A percentile compares a stretch with the other conserved stretches of the same genome.
Evolutionary conservation across 805 yeast genomes (phyloP).

Genomic region (Saccharomycopsis selenospora): DNA sequence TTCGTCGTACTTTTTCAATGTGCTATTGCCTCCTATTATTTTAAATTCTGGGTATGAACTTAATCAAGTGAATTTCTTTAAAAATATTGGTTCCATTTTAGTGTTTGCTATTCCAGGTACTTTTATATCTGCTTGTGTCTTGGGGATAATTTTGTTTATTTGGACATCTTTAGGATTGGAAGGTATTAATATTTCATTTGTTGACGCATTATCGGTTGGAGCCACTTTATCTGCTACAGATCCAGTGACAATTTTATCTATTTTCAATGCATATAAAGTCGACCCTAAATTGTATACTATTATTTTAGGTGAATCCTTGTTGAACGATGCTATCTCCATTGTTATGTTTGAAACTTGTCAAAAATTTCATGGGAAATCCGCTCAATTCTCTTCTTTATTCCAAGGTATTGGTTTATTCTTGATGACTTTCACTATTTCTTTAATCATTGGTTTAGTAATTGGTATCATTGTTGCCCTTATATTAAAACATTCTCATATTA

Average conservation of each 20-base stretch:
- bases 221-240: slow-evolving; percentile 98
- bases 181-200: slow-evolving; percentile 80
- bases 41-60: slow-evolving; percentile 94
- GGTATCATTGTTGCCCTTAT: slow-evolving; percentile 87
- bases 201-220: slow-evolving; percentile 96
- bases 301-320: slow-evolving; percentile 90
- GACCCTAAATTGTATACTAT: slow-evolving; percentile 97
- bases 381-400: slow-evolving; percentile 68
- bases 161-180: slow-evolving; percentile 94
- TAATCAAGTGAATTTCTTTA: slow-evolving; percentile 91
- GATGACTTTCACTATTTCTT: slow-evolving; percentile 86
- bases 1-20: slow-evolving; percentile 88
- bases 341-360: slow-evolving; percentile 99
- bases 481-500: slow-evolving; percentile 83
- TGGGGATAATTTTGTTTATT: slow-evolving; percentile 78
- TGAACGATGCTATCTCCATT: slow-evolving; percentile 96
- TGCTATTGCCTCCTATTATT: slow-evolving; percentile 91
- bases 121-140: slow-evolving; percentile 79
- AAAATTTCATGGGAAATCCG: slow-evolving; percentile 82
- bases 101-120: slow-evolving; percentile 98
- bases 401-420: slow-evolving; percentile 91
- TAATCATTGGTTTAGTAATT: slow-evolving; percentile 79
- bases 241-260: slow-evolving; percentile 93
- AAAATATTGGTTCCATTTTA: slow-evolving; percentile 83
- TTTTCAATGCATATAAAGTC: slow-evolving; percentile 94